Percentiles rank a stretch among this genome's conserved stretches.
Evolutionary conservation across 1,139 yeast genomes (phyloP).

Genomic region (Pichia sp.): DNA sequence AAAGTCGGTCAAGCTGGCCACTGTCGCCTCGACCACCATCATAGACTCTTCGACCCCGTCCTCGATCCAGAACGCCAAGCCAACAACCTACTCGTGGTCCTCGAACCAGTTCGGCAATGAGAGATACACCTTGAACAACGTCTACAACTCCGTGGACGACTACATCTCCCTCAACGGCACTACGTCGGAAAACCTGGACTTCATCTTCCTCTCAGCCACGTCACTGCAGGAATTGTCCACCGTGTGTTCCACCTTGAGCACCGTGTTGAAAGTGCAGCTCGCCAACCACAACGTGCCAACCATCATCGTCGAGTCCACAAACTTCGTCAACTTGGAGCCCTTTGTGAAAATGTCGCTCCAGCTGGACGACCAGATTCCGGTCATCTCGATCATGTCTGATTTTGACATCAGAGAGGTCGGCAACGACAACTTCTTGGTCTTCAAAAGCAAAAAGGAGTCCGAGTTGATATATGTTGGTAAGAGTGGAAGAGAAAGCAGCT

Average conservation of each 20-base stretch:
- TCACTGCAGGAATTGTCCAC: constrained; percentile 46
- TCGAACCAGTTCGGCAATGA: constrained; percentile 32
- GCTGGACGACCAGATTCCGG: constrained; percentile 36
- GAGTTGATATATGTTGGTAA: constrained; percentile 35
- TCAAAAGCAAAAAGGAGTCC: constrained; percentile 32
- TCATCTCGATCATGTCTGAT: constrained; percentile 62
- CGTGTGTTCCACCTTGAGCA: constrained; percentile 34
- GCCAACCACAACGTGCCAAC: constrained; percentile 36
- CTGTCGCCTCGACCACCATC: constrained; percentile 29
- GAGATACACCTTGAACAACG: constrained; percentile 24
- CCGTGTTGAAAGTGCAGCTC: constrained; percentile 32
- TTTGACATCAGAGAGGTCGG: constrained; percentile 49
- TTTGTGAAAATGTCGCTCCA: constrained; percentile 43
- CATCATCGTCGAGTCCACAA: constrained; percentile 62
- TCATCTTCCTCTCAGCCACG: constrained; percentile 41
- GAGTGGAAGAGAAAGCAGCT: constrained; percentile 29
- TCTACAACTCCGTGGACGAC: constrained; percentile 12
- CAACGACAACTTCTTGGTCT: constrained; percentile 32
- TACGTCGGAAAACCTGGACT: constrained; percentile 7
- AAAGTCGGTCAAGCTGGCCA: constrained; percentile 37
- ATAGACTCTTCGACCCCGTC: constrained; percentile 3
- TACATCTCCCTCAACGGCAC: constrained; percentile 1
- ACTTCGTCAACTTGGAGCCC: constrained; percentile 68
- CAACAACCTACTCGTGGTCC: constrained; percentile 28
- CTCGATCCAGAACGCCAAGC: constrained; percentile 7